Conservation (phyloP, 2,329 filamentous ascomycete genomes). For the Monilinia vaccinii-corymbosi region DNA sequence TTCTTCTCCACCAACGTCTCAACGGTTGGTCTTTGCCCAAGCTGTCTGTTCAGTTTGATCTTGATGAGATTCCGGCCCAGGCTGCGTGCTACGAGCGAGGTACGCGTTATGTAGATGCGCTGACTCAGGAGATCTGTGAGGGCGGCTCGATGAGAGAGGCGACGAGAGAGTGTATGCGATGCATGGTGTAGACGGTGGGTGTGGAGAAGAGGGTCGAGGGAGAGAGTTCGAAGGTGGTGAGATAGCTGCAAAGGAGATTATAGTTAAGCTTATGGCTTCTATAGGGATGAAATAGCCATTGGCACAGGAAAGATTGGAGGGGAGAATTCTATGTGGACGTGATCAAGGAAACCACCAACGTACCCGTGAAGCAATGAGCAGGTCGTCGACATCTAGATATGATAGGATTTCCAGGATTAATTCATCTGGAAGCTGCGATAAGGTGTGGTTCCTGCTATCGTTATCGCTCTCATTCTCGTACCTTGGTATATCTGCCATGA, state of each 20-base stretch:
- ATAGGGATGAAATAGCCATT: background rate
- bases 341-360: background rate
- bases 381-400: slow-evolving; percentile 38
- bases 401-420: slow-evolving; percentile 36
- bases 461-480: background rate
- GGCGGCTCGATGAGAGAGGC: slow-evolving; percentile 50
- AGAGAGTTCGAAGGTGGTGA: slow-evolving; percentile 52
- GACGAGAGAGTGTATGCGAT: slow-evolving; percentile 43
- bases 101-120: slow-evolving; percentile 58
- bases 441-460: background rate
- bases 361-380: slow-evolving; percentile 7
- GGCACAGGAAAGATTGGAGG: too few species aligned
- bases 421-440: slow-evolving; percentile 25
- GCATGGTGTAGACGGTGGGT: slow-evolving; percentile 49
- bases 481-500: background rate
- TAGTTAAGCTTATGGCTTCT: background rate
- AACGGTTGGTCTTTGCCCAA: slow-evolving; percentile 50
- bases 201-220: slow-evolving; percentile 57
- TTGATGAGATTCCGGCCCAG: slow-evolving; percentile 53
- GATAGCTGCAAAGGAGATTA: slow-evolving; percentile 21
- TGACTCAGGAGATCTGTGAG: slow-evolving; percentile 53
- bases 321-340: too few species aligned
- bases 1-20: slow-evolving; percentile 52
- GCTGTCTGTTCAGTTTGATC: slow-evolving; percentile 54
- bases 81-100: slow-evolving; percentile 53